A percentile compares a stretch with the other conserved stretches of the same genome.
Evolutionary conservation across 2,329 filamentous ascomycete genomes (phyloP).

Genomic region (Ascochyta lentis): DNA sequence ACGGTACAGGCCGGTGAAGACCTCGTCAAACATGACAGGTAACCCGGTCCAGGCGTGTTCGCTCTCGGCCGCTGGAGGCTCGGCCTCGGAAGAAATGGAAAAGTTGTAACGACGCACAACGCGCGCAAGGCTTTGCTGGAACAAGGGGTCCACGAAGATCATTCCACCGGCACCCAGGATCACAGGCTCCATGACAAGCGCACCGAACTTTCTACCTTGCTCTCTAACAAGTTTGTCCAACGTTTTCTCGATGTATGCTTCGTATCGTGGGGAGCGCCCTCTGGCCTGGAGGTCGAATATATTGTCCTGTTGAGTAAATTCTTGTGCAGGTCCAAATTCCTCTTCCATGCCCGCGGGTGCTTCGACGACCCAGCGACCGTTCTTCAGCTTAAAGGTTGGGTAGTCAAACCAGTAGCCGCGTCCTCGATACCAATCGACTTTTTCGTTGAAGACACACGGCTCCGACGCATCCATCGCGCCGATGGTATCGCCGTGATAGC

Average conservation of each 20-base stretch:
- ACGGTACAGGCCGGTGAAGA: constrained; percentile 85
- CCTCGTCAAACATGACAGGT: constrained; percentile 83
- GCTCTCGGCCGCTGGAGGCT: not conserved
- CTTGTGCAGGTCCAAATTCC: constrained; percentile 53
- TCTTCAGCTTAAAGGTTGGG: constrained; percentile 70
- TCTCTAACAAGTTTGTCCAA: constrained; percentile 61
- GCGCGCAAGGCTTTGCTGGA: constrained; percentile 74
- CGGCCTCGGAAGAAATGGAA: constrained; percentile 28
- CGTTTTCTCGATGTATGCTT: constrained; percentile 62
- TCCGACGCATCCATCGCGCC: constrained; percentile 87
- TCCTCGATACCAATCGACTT: constrained; percentile 85
- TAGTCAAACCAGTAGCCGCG: constrained; percentile 83
- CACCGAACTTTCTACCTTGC: constrained; percentile 73
- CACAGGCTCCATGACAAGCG: constrained; percentile 80
- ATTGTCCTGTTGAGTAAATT: constrained; percentile 40
- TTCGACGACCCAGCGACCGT: constrained; percentile 71
- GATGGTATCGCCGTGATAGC: constrained; percentile 88
- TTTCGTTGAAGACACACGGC: constrained; percentile 78
- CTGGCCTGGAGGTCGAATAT: constrained; percentile 52
- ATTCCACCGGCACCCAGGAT: constrained; percentile 85
- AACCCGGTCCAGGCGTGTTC: constrained; percentile 70
- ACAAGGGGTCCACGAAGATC: constrained; percentile 83
- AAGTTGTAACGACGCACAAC: constrained; percentile 70
- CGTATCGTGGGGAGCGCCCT: constrained; percentile 58
- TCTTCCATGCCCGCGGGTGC: constrained; percentile 59